These are phyloP conservation scores for Aegilops umbellulata DNA, from an alignment of 176 grass and related monocot species.

Conservation along the genomic window DNA sequence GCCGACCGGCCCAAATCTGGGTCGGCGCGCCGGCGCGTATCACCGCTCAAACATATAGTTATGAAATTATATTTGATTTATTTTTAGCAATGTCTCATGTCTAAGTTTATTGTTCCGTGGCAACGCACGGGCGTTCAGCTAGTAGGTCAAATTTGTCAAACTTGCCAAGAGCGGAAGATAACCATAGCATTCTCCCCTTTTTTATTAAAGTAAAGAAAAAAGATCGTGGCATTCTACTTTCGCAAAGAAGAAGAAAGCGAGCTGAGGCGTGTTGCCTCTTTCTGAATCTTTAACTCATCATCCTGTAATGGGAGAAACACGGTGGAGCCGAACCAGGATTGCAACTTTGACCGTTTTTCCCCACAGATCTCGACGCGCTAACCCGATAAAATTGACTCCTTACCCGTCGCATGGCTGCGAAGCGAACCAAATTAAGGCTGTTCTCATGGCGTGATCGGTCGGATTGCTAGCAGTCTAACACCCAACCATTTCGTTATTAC, in stretches of 20 bases:
- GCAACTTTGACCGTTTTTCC: neutral
- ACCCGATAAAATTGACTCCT: neutral
- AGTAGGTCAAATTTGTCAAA: no score
- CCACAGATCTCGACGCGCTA: neutral
- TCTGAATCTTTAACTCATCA: neutral
- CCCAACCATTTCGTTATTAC: neutral
- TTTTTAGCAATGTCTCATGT: no score
- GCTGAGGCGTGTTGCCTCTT: neutral
- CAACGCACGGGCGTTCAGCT: no score
- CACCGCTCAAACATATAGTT: no score
- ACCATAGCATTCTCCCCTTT: neutral
- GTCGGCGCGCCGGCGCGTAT: no score
- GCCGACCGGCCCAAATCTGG: no score
- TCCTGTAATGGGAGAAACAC: neutral
- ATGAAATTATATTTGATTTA: no score
- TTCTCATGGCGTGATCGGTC: constrained; percentile 4
- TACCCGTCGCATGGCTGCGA: neutral
- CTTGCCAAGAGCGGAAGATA: neutral
- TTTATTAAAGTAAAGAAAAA: no score
- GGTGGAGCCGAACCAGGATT: neutral
- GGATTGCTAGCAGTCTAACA: neutral
- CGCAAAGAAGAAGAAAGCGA: neutral
- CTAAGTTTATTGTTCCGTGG: no score
- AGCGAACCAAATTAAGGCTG: neutral
- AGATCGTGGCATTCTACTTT: neutral